Evolutionary conservation across 176 grass and related monocot genomes (phyloP).

Genomic region (Paspalum vaginatum): DNA sequence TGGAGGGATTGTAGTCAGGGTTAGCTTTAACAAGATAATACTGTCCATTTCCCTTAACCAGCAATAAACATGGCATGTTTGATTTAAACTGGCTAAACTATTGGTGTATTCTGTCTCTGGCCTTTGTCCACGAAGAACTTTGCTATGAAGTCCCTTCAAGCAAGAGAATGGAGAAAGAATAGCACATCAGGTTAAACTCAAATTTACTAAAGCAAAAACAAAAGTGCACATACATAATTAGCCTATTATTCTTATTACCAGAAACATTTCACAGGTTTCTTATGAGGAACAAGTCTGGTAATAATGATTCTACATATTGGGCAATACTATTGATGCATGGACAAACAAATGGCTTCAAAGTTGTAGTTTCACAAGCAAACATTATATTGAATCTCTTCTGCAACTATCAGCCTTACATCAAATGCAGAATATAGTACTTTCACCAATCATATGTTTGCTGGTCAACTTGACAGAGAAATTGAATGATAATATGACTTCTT

Average conservation of each 20-base stretch:
- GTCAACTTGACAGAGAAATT: background rate
- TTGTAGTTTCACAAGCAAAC: background rate
- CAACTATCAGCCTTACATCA: background rate
- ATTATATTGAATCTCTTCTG: background rate
- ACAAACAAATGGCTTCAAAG: background rate
- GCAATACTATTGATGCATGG: background rate
- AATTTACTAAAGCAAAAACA: background rate
- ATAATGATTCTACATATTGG: background rate
- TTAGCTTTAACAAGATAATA: too few relatives aligned
- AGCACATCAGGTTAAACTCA: background rate
- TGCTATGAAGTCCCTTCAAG: too few relatives aligned
- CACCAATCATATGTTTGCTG: background rate
- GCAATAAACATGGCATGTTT: background rate
- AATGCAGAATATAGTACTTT: slow-evolving; percentile 6
- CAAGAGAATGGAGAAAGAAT: too few relatives aligned
- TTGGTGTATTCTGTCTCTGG: background rate
- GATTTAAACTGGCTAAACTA: background rate
- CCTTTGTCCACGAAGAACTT: too few relatives aligned
- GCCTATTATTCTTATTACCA: background rate
- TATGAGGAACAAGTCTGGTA: background rate
- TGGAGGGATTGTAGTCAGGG: too few relatives aligned
- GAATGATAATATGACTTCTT: background rate
- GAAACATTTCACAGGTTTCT: background rate
- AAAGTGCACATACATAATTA: background rate
- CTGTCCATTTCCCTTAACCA: too few relatives aligned